Percentiles rank a stretch among this genome's conserved stretches.
phyloP scores from a whole-genome alignment of 1,284 basidiomycete species.

The Fomes fomentarius region DNA sequence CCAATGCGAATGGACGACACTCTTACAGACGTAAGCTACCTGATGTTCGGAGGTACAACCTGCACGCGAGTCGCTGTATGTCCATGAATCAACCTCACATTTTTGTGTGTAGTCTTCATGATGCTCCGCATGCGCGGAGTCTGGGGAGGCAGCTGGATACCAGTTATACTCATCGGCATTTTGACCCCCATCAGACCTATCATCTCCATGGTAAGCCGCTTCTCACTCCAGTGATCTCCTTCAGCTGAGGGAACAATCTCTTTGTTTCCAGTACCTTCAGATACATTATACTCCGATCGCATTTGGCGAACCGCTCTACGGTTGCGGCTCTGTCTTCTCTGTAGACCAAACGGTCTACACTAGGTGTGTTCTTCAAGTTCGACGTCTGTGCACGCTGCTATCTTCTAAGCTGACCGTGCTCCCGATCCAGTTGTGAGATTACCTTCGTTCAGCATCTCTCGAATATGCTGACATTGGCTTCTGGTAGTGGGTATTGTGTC shows the following conservation, averaged over 20 bases:
- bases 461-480: not conserved
- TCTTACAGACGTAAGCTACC: conserved; percentile 21
- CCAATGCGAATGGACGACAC: conserved; percentile 23
- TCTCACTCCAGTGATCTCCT: too few species aligned
- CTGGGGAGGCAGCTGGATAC: conserved; percentile 11
- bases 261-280: conserved; percentile 15
- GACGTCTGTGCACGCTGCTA: too few species aligned
- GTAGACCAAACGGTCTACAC: not conserved
- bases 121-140: conserved; percentile 22
- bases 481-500: conserved; percentile 10
- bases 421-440: too few species aligned
- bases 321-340: conserved; percentile 17
- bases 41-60: conserved; percentile 19
- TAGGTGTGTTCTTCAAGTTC: not conserved
- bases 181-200: conserved; percentile 11
- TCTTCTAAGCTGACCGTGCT: too few species aligned
- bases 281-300: conserved; percentile 20
- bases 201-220: conserved; percentile 6
- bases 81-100: not conserved
- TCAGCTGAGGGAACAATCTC: not conserved
- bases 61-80: not conserved
- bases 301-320: conserved; percentile 26
- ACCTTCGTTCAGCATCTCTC: not conserved
- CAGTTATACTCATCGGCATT: conserved; percentile 6
- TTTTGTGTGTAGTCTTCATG: conserved; percentile 15